Conservation (phyloP, 169 alveolate genomes). For the Eimeria brunetti region DNA sequence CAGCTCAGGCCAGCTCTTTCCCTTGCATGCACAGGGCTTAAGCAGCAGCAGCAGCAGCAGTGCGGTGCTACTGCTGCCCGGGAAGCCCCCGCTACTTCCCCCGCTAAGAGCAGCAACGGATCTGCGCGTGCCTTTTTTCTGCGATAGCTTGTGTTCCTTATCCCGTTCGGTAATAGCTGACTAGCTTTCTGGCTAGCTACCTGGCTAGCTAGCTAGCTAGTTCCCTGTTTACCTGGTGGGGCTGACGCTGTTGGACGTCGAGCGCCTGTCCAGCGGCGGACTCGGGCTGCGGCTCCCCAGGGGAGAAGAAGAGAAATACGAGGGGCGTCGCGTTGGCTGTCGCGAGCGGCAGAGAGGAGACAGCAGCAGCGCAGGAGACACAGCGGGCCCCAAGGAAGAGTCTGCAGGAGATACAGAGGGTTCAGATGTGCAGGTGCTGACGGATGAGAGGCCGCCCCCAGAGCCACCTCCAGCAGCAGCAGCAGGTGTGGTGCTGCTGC, state of each 20-base stretch:
- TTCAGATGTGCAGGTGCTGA: slow-evolving; percentile 9
- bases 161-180: not conserved
- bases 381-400: not conserved
- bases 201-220: not conserved
- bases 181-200: not conserved
- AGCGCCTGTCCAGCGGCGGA: slow-evolving; percentile 37
- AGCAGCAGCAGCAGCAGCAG: too few relatives aligned
- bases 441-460: slow-evolving; percentile 42
- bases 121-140: not conserved
- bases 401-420: not conserved
- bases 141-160: not conserved
- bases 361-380: slow-evolving; percentile 12
- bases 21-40: not conserved
- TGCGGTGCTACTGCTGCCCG: not conserved
- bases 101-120: not conserved
- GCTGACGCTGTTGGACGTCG: slow-evolving; percentile 56
- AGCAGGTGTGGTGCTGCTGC: slow-evolving; percentile 37
- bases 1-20: not conserved
- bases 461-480: slow-evolving; percentile 1
- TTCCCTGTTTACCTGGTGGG: slow-evolving; percentile 45
- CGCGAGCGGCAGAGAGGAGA: slow-evolving; percentile 65
- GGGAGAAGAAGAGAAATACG: not conserved
- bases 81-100: not conserved
- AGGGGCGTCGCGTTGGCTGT: slow-evolving; percentile 11
- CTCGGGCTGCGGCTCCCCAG: slow-evolving; percentile 62